Conservation (phyloP, 345 rosid genomes). For the Eucalyptus regnans region DNA sequence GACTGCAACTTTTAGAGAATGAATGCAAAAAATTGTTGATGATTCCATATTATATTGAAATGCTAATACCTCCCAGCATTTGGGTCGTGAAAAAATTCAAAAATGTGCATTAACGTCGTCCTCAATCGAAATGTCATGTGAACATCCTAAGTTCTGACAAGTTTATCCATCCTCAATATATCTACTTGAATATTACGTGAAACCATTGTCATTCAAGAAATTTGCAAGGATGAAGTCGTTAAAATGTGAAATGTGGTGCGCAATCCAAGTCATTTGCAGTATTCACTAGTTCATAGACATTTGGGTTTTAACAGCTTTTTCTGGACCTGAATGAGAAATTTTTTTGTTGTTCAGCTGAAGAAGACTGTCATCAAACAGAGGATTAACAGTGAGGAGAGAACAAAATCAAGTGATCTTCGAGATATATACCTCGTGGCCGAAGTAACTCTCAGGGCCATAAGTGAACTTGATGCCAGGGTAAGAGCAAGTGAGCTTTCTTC, state of each 20-base stretch:
- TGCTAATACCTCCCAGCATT: neutral
- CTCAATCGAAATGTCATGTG: neutral
- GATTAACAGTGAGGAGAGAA: neutral
- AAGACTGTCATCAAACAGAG: neutral
- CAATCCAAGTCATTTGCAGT: neutral
- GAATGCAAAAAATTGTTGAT: neutral
- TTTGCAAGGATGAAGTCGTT: neutral
- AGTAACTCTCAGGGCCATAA: constrained; percentile 75
- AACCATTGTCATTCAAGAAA: neutral
- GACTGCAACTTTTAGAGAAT: neutral
- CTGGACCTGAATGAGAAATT: neutral
- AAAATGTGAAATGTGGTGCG: neutral
- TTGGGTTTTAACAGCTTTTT: neutral
- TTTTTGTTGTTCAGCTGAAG: neutral
- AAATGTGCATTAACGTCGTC: neutral
- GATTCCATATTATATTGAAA: neutral
- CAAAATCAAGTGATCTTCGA: neutral
- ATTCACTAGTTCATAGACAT: neutral
- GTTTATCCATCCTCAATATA: neutral
- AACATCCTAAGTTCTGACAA: neutral
- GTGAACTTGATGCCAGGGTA: constrained; percentile 94
- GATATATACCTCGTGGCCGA: constrained; percentile 55
- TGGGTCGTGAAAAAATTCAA: neutral
- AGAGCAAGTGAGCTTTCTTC: constrained; percentile 91
- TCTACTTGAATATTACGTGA: neutral